A percentile compares a stretch with the other conserved stretches of the same genome.
Conservation (phyloP, 169 alveolate species). For the Toxoplasma gondii region DNA sequence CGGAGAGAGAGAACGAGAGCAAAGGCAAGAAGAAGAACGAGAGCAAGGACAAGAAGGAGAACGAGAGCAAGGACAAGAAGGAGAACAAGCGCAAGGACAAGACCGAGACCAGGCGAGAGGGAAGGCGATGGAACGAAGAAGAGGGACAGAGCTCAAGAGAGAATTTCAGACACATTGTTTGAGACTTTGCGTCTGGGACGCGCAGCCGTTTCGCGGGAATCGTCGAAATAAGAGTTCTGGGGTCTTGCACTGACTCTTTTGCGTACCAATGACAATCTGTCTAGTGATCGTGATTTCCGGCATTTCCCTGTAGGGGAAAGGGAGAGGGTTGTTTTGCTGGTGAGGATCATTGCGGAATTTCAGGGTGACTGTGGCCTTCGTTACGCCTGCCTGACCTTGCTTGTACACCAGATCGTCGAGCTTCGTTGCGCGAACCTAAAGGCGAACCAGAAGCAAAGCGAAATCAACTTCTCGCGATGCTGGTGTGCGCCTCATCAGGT, state of each 20-base stretch:
- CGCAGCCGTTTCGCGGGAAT: too few species aligned
- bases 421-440: conserved; percentile 92
- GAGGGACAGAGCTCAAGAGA: too few species aligned
- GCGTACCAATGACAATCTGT: conserved; percentile 70
- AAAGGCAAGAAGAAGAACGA: background rate
- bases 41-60: too few species aligned
- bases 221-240: too few species aligned
- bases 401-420: conserved; percentile 97
- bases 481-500: too few species aligned
- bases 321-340: conserved; percentile 79
- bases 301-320: conserved; percentile 85
- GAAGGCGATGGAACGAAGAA: too few species aligned
- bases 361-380: conserved; percentile 97
- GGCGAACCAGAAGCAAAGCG: conserved; percentile 22
- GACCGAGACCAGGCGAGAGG: too few species aligned
- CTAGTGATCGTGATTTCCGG: conserved; percentile 92
- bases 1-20: too few species aligned
- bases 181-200: too few species aligned
- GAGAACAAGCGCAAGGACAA: too few species aligned
- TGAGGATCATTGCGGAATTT: conserved; percentile 91
- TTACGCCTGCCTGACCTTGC: conserved; percentile 98
- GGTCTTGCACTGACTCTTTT: too few species aligned
- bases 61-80: background rate
- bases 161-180: too few species aligned
- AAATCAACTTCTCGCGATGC: background rate